These are phyloP conservation scores for Solanum bulbocastanum DNA, from an alignment of 257 asterid genomes.

Conservation along the genomic window DNA sequence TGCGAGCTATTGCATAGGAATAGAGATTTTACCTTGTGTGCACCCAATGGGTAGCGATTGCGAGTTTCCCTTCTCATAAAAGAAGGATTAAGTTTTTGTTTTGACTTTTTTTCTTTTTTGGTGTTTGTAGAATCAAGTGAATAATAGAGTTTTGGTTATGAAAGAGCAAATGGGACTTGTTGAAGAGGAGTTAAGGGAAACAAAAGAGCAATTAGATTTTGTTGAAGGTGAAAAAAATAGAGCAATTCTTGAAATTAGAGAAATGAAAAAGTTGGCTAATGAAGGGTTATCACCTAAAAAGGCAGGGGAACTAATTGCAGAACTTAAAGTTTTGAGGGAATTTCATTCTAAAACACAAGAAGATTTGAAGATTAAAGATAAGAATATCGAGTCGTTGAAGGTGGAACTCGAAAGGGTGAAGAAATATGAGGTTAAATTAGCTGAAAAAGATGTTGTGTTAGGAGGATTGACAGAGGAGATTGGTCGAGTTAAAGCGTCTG, in stretches of 20 bases:
- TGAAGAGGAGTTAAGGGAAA: slow-evolving; percentile 45
- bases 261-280: slow-evolving; percentile 16
- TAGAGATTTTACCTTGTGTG: accelerated
- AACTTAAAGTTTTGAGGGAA: slow-evolving; percentile 29
- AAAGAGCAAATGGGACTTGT: slow-evolving; percentile 37
- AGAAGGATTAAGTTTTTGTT: background rate
- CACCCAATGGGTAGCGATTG: no score
- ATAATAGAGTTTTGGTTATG: slow-evolving; percentile 18
- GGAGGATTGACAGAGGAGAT: slow-evolving; percentile 32
- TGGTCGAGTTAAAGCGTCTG: background rate
- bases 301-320: background rate
- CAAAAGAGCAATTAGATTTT: slow-evolving; percentile 26
- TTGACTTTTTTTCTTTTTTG: background rate
- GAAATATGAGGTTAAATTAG: slow-evolving; percentile 23
- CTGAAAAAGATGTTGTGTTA: slow-evolving; percentile 24
- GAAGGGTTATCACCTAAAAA: background rate
- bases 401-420: slow-evolving; percentile 20
- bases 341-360: slow-evolving; percentile 19
- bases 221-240: slow-evolving; percentile 25
- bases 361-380: slow-evolving; percentile 32
- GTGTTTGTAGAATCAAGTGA: slow-evolving; percentile 20
- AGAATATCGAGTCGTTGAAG: slow-evolving; percentile 31
- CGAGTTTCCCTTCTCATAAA: background rate
- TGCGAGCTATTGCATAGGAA: background rate
- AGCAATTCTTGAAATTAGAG: slow-evolving; percentile 30